These are phyloP conservation scores for Metschnikowia koreensis DNA, from an alignment of 805 yeast genomes.

Conservation along the genomic window DNA sequence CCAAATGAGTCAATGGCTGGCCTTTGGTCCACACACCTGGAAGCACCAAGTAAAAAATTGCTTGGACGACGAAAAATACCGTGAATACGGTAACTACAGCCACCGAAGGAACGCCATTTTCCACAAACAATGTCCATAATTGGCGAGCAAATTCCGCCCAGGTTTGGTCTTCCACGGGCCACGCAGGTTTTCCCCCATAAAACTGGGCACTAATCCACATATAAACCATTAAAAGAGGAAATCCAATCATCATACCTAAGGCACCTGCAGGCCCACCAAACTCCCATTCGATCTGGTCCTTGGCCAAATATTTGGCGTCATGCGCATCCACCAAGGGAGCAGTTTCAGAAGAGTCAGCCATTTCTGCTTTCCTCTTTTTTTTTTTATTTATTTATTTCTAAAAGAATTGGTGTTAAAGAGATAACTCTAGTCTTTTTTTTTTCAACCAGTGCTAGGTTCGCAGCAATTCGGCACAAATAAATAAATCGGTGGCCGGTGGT, in stretches of 20 bases:
- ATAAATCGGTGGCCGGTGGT: background rate
- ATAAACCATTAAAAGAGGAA: conserved; percentile 92
- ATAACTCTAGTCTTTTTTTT: no score
- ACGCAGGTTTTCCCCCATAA: conserved; percentile 70
- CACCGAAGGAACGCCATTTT: conserved; percentile 57
- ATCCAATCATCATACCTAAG: conserved; percentile 85
- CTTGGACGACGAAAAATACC: conserved; percentile 67
- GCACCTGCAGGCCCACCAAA: conserved; percentile 95
- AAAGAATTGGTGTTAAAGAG: background rate
- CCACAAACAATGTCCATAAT: conserved; percentile 42
- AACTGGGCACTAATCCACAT: conserved; percentile 91
- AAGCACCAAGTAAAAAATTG: conserved; percentile 69
- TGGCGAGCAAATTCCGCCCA: conserved; percentile 47
- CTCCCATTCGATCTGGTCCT: conserved; percentile 69
- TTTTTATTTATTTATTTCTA: background rate
- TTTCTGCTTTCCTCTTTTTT: background rate
- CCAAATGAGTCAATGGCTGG: conserved; percentile 81
- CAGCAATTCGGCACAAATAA: background rate
- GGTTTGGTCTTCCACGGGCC: conserved; percentile 58
- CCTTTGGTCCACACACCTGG: conserved; percentile 97
- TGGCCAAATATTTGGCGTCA: conserved; percentile 29
- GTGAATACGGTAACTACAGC: conserved; percentile 71
- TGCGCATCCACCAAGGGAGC: conserved; percentile 9
- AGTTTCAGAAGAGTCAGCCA: conserved; percentile 5
- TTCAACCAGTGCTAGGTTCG: no score